Base-by-base conservation (phyloP, 495 filamentous ascomycete species). In the Penicillium bovifimosum region DNA sequence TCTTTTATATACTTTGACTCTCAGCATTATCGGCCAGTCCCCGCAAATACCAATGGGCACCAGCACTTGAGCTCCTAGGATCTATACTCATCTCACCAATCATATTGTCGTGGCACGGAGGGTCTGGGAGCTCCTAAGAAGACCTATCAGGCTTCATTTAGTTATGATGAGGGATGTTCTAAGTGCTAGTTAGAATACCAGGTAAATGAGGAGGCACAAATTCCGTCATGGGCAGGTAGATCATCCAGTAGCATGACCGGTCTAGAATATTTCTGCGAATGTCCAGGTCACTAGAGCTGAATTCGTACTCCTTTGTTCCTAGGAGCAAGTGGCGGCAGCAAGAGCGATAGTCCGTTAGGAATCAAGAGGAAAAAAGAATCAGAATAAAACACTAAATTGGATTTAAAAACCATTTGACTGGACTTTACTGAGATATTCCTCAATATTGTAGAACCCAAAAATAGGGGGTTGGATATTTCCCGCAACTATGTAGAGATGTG, bases 181-280 rank as follows among this genome's bases (percentile, higher is more conserved):
- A 9, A 24, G 1, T 51, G 7, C 39, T 42, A 51, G 39, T 50
- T 50, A 50, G 38, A 41, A 42, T 50, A 24, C 20, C 6, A 32
- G 47, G 47, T 28, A 41, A 42, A 50, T 50, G 16, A 50, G 20
- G 38, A 28, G 38, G 14, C 27, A 28, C 29, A 16, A 50, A 50
- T 50, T 17, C 16, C 28, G 27, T 34, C 5, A 32, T 50, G 9
- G 47, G 28, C 3, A 10, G 47, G 14, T 50, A 41, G 38, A 50
- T 14, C 8, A 50, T 50, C 14, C 16, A 41, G 38, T 41, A 34
- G 20, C 27, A 42, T 50, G 36, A 9, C 9, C 47, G 20, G 35
- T 50, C 48, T 50, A 42, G 35, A 41, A 50, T 42, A 16, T 18
- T 32, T 50, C 34, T 50, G 48, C 11, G 18, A 16, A 41, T 50